Conservation (phyloP, 257 asterid genomes). For the Schizonepeta tenuifolia region DNA sequence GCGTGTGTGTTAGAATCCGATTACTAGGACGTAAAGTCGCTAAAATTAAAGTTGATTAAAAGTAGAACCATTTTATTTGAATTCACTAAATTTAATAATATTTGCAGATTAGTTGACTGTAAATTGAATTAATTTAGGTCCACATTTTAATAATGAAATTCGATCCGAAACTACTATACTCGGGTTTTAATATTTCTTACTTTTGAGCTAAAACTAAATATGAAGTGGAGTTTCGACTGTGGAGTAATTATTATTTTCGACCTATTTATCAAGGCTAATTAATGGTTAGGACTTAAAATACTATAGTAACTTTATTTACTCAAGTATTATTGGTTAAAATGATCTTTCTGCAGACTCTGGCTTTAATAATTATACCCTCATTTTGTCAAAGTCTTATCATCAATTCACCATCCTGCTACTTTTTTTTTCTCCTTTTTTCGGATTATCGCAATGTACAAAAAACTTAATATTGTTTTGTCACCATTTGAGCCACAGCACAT, state of each 20-base stretch:
- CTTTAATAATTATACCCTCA: neutral
- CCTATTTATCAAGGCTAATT: too few species aligned
- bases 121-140: neutral
- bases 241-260: neutral
- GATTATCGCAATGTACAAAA: neutral
- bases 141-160: neutral
- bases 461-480: too few species aligned
- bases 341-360: neutral
- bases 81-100: too few species aligned
- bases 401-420: neutral
- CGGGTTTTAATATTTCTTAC: neutral
- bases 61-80: neutral
- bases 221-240: neutral
- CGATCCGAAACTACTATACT: too few species aligned
- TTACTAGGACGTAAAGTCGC: too few species aligned
- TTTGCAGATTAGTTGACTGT: neutral
- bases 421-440: neutral
- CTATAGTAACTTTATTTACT: neutral
- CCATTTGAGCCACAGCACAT: too few species aligned
- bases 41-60: too few species aligned
- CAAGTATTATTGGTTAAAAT: neutral
- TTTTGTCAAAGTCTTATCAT: constrained; percentile 22
- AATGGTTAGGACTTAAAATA: neutral
- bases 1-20: neutral
- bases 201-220: neutral